Evolutionary conservation across 2,329 filamentous ascomycete genomes (phyloP), one percentile per base, ranked within the genome.

Genomic region (Pestalotiopsis sp.): DNA sequence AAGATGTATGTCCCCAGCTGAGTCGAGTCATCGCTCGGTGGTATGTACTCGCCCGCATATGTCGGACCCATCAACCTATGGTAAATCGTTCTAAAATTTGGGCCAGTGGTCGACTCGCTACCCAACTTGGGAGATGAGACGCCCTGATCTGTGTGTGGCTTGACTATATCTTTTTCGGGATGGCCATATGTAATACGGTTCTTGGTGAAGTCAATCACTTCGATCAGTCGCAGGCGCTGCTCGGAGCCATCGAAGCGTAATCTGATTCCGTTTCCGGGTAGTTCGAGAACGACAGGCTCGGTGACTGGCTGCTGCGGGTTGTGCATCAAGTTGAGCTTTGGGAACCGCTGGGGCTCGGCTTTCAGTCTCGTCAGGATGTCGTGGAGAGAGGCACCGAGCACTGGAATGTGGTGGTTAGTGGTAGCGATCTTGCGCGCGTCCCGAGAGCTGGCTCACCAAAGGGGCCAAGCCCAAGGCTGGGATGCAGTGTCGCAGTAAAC

Each of bases 201-300:
- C 79, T 94, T 96, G 61, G 92, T 90, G 78, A 99, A 98, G 81
- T 98, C 94, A 67, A 93, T 82, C 7, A 98, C 90, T 80, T 99
- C 96, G 73, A 99, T 93, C 70, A 99, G 83, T 2, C 96, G 92
- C 57, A 99, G 84, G 45, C 95, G 90, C 80, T 99, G 96, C 75
- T 98, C 95, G 4, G 93, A 91, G 0, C 95, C 96, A 78, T 99
- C 96, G 77, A 99, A 99, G 57, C 93, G 93, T 66, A 99, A 83
- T 13, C 95, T 92, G 38, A 99, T 80, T 36, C 96, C 96, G 81
- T 98, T 99, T 3, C 89, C 87, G 1, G 95, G 93, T 4, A 99
- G 88, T 20, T 86, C 86, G 67, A 98, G 81, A 58, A 93, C 84
- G 20, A 98, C 88, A 0, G 94, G 93, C 36, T 93, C 89, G 39